Base-by-base conservation (phyloP, 1,284 basidiomycete genomes). In the Pseudozyma pruni region DNA sequence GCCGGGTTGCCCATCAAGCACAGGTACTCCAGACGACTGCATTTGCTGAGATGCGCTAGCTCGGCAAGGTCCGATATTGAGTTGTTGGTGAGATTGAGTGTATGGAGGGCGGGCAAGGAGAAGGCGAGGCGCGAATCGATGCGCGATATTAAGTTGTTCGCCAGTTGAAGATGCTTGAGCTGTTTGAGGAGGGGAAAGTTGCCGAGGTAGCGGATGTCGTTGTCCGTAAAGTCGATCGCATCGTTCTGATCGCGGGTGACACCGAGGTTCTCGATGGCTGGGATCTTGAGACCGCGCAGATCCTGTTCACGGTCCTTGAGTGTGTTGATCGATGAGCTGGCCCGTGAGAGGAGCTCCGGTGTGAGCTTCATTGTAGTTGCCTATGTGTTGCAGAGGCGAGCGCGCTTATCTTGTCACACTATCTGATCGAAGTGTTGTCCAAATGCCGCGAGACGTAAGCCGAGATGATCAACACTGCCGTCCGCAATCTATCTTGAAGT, bases 261-360 rank as follows among this genome's bases (percentile, higher is more conserved):
- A 86, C 94, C 96, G 76, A 99, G 87, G 86, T 99, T 98, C 89
- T 99, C 96, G 82, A 99, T 98, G 49, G 92, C 89, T 41, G 94
- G 93, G 80, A 98, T 97, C 88, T 94, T 95, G 84, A 93, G 91
- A 19, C 75, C 75, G 35, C 74, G 61, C 33, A 72, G 42, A 48
- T 80, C 80, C 66, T 98, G 87, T 85, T 98, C 92, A 58, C 96
- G 88, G 83, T 99, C 94, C 84, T 93, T 94, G 56, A 94, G 84
- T 29, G 94, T 89, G 81, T 95, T 97, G 72, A 96, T 86, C 63
- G 89, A 88, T 55, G 91, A 91, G 49, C 87, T 85, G 42, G 89
- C 89, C 81, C 90, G 88, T 19, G 88, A 88, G 69, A 94, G 87
- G 72, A 95, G 88, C 87, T 95, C 92, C 63, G 93, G 91, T 42